Evolutionary conservation across 2,329 filamentous ascomycete species (phyloP), one percentile per base, ranked within the genome.

Genomic region (Aspergillus ustus): DNA sequence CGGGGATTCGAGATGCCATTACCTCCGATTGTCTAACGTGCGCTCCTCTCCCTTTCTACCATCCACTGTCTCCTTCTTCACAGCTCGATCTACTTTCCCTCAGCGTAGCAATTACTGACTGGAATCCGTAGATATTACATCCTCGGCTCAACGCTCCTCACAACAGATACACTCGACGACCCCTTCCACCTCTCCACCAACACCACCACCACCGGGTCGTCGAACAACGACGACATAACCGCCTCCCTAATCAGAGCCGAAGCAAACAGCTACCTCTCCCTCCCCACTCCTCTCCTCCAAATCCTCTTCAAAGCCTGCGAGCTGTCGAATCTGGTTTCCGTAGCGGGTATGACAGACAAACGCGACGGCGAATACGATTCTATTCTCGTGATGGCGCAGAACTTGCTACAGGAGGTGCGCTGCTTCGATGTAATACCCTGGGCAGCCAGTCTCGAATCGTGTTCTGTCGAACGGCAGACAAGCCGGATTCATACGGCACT

Each of bases 301-400:
- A 46, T 46, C 37, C 34, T 61, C 11, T 61, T 61, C 59, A 49
- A 46, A 11, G 59, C 59, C 20, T 57, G 59, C 25, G 52, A 57
- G 15, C 52, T 61, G 5, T 57, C 54, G 8, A 51, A 57, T 20
- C 29, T n/a, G 31, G 45, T 50, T 20, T 56, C 53, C 2, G 17
- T 31, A 13, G 20, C 34, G 20, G 8, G 34, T 34, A 13, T 7
- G 34, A 53, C 44, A 49, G 44, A n/a, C n/a, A n/a, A n/a, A 40
- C 4, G 9, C 25, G 13, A 49, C 19, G 8, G 7, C 15, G 22
- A 13, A 25, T 22, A 28, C 22, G 7, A 2, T 7, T 4, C 7
- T 22, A 7, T 20, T 50, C 4, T 19, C 7, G 1, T 17, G 43
- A 37, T 13, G 3, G 54, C 54, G 13, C 3, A 15, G 4, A 15